A percentile compares a stretch with the other conserved stretches of the same genome.
Conservation (phyloP, 345 rosid genomes). For the Camelina laxa region DNA sequence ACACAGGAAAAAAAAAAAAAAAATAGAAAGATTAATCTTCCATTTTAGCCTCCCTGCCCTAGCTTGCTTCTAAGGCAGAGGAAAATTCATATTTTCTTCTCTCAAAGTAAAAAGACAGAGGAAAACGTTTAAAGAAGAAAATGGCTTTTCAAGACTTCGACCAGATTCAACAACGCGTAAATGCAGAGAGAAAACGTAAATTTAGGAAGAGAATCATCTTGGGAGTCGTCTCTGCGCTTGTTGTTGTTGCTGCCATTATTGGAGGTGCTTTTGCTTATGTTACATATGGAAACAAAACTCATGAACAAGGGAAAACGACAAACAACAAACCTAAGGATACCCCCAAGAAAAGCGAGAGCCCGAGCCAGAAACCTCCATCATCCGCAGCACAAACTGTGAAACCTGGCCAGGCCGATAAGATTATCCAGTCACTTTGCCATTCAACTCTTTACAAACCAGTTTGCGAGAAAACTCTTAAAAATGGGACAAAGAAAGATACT, state of each 20-base stretch:
- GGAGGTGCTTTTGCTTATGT: slow-evolving; percentile 52
- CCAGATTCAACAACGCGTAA: slow-evolving; percentile 65
- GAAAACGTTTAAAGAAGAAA: slow-evolving; percentile 6
- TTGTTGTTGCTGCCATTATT: slow-evolving; percentile 46
- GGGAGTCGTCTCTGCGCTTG: slow-evolving; percentile 44
- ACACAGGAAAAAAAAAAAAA: not conserved
- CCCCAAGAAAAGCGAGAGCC: slow-evolving; percentile 3
- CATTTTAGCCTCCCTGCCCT: slow-evolving; percentile 57
- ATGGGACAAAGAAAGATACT: slow-evolving; percentile 38
- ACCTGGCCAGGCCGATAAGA: slow-evolving; percentile 39
- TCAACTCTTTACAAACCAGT: slow-evolving; percentile 54
- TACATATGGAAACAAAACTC: slow-evolving; percentile 34
- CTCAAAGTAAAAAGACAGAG: slow-evolving; percentile 36
- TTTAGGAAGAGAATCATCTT: slow-evolving; percentile 54
- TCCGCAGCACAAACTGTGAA: slow-evolving; percentile 31
- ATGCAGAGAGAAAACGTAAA: slow-evolving; percentile 59
- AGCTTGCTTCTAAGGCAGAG: slow-evolving; percentile 62
- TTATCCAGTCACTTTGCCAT: slow-evolving; percentile 57
- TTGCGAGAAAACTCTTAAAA: slow-evolving; percentile 55
- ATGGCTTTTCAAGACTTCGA: slow-evolving; percentile 96
- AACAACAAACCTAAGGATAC: slow-evolving; percentile 26
- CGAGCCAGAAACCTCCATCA: slow-evolving; percentile 29
- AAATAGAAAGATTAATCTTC: slow-evolving; percentile 19
- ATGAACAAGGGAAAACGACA: slow-evolving; percentile 32
- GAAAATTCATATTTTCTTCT: slow-evolving; percentile 37